phyloP scores from a whole-genome alignment of 352 stramenopile genomes.

The Phytophthora pistaciae region DNA sequence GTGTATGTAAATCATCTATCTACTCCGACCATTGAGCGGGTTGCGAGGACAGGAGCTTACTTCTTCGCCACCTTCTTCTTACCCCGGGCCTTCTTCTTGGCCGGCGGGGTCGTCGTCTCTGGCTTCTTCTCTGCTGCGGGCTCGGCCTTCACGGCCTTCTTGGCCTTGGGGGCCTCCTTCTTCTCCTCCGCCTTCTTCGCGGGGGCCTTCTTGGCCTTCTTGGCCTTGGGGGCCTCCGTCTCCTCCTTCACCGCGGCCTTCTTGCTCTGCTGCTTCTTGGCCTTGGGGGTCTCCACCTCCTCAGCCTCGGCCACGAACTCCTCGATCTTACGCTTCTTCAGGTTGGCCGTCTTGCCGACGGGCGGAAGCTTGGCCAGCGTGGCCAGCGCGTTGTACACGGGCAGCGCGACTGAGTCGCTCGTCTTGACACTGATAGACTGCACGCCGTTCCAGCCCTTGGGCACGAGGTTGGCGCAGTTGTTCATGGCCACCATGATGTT shows the following conservation, averaged over 20 bases:
- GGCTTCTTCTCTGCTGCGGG: neutral
- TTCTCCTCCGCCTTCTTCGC: constrained; percentile 29
- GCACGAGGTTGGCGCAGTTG: constrained; percentile 79
- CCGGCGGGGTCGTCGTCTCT: constrained; percentile 17
- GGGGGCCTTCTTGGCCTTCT: constrained; percentile 44
- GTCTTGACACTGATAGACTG: constrained; percentile 94
- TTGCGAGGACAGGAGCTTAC: constrained; percentile 22
- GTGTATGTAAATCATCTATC: constrained; percentile 48
- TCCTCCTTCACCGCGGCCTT: constrained; percentile 25
- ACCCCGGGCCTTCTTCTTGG: constrained; percentile 35
- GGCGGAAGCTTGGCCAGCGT: constrained; percentile 70
- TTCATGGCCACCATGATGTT: constrained; percentile 84
- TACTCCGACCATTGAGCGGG: constrained; percentile 21
- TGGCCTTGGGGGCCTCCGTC: constrained; percentile 15
- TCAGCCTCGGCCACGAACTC: constrained; percentile 44
- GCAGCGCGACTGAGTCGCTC: constrained; percentile 85
- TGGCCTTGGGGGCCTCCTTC: constrained; percentile 7
- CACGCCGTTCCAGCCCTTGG: constrained; percentile 92
- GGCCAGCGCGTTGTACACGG: constrained; percentile 90
- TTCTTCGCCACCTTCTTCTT: constrained; percentile 46
- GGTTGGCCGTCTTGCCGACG: constrained; percentile 53
- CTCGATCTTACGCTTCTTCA: constrained; percentile 77
- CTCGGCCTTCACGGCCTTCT: neutral
- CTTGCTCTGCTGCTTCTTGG: constrained; percentile 32
- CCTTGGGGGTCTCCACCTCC: constrained; percentile 21